phyloP scores from a whole-genome alignment of 768 basidiomycete genomes.

The Lactarius psammicola region DNA sequence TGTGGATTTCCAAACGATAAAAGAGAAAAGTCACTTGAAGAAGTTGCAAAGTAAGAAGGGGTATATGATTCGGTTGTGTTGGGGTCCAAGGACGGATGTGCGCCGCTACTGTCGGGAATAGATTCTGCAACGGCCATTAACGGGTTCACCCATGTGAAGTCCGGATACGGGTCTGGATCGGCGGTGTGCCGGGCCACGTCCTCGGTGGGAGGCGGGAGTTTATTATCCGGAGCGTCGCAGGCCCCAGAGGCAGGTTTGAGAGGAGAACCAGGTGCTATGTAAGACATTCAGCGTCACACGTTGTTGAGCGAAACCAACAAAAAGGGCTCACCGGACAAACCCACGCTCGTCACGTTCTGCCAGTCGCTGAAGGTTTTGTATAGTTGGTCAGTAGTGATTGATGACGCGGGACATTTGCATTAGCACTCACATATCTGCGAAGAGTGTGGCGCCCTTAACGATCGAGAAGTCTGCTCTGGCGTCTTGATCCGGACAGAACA shows the following conservation, averaged over 20 bases:
- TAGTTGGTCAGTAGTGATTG: neutral
- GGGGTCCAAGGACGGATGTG: neutral
- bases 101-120: neutral
- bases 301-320: neutral
- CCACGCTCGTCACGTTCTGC: constrained; percentile 1
- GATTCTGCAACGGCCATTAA: constrained; percentile 7
- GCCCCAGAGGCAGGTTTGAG: no score
- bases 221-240: neutral
- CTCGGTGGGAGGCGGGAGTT: neutral
- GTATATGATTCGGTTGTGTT: neutral
- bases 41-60: neutral
- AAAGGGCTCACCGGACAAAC: constrained; percentile 5
- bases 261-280: no score
- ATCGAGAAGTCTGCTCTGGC: constrained; percentile 16
- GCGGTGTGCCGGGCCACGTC: neutral
- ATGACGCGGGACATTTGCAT: neutral
- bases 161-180: neutral
- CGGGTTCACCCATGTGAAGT: constrained; percentile 19
- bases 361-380: constrained; percentile 1
- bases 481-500: constrained; percentile 17
- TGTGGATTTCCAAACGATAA: neutral
- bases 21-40: neutral
- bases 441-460: constrained; percentile 15
- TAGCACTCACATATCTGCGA: constrained; percentile 17
- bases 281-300: neutral